Percentiles rank a stretch among this genome's conserved stretches.
Evolutionary conservation across 352 stramenopile genomes (phyloP).

Genomic region (Pythium vanterpoolii): DNA sequence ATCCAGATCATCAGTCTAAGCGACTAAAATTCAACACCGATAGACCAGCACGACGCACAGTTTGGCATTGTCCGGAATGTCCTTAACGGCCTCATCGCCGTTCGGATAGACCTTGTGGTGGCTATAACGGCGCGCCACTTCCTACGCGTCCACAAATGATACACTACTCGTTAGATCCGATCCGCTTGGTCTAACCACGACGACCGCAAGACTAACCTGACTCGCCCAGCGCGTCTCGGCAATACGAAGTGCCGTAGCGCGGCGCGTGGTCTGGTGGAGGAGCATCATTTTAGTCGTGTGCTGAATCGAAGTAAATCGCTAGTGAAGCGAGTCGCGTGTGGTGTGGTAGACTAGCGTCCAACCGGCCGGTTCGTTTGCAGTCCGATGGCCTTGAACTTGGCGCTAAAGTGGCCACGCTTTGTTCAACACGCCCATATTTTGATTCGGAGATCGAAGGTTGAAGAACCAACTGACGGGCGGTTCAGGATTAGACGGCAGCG

Average conservation of each 20-base stretch:
- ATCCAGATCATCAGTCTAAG: background rate
- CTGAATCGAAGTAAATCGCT: slow-evolving; percentile 1
- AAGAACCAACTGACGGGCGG: slow-evolving; percentile 16
- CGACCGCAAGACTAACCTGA: slow-evolving; percentile 1
- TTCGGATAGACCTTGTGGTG: slow-evolving; percentile 67
- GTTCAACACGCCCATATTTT: slow-evolving; percentile 3
- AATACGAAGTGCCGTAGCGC: slow-evolving; percentile 11
- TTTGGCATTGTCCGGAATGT: slow-evolving; percentile 68
- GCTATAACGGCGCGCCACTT: slow-evolving; percentile 17
- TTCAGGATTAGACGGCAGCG: slow-evolving; percentile 14
- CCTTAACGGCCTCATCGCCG: slow-evolving; percentile 67
- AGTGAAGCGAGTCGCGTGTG: slow-evolving; percentile 1
- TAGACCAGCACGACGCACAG: slow-evolving; percentile 38
- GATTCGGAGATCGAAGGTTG: slow-evolving; percentile 24
- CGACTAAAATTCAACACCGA: background rate
- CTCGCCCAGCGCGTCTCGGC: slow-evolving; percentile 20
- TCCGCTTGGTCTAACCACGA: background rate
- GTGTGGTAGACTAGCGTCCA: slow-evolving; percentile 16
- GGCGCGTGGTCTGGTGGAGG: slow-evolving; percentile 14
- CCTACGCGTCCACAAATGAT: background rate
- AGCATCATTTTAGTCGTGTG: slow-evolving; percentile 7
- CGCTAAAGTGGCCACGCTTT: slow-evolving; percentile 3
- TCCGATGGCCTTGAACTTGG: slow-evolving; percentile 13
- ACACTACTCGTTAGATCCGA: background rate
- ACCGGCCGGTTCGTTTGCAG: slow-evolving; percentile 14